Base-by-base conservation (phyloP, 805 yeast genomes). In the Saturnispora kantuleensis region DNA sequence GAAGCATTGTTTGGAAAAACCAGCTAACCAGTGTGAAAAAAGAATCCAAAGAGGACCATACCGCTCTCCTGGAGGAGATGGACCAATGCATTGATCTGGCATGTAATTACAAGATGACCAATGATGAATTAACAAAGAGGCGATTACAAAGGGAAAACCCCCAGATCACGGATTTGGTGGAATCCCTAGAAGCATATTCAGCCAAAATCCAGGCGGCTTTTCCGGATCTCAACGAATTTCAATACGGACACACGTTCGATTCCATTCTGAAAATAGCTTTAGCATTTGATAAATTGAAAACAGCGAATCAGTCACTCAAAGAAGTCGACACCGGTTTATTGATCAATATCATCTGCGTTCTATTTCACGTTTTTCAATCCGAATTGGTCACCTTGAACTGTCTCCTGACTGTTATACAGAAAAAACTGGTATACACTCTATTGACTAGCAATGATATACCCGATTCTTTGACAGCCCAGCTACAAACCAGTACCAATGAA, bases 1-100 rank as follows among this genome's bases (percentile, higher is more conserved):
- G 88, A 37, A 57, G 64, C 5, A 56, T 58, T 10, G 64, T 80
- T 2, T 82, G 88, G 88, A 55, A 59, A 47, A 58, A 57, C 38
- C 73, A 68, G 47, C 58, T 72, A 31, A 72, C 70, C 2, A 65
- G 64, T 45, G 51, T 68, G 13, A 63, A 62, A 48, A 47, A 51
- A 18, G 31, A 39, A 28, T 5, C 11, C 17, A 33, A 52, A 4
- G 41, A 63, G 29, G 50, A 57, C 8, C 13, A 28, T 11, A 32
- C 30, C n/a, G 33, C 39, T 5, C 47, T 49, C 33, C 44, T 62
- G 10, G 34, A 32, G 2, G 40, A 48, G 26, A 52, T 63, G 4
- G 52, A 52, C 11, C 47, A 45, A 7, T 45, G 56, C 2, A 52
- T 61, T 11, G 42, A 52, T 35, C 46, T 52, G 32, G 65, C 66